Conservation (phyloP, 345 rosid genomes). For the Brassica juncea region DNA sequence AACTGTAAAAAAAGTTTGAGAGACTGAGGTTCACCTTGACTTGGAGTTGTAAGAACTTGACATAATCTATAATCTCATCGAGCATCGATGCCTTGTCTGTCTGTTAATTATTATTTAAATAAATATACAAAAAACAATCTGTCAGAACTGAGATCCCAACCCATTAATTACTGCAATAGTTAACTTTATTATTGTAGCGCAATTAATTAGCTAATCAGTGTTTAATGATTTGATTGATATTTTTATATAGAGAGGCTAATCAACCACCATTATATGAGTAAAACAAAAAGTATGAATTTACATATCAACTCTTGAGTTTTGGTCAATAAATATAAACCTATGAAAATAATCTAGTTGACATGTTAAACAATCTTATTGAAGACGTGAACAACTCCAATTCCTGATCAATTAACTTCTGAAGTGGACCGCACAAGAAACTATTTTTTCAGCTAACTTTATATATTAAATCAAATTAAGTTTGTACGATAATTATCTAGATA, state of each 20-base stretch:
- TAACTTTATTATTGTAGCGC: slow-evolving; percentile 22
- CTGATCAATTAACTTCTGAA: neutral
- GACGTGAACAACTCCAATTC: neutral
- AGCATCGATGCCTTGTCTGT: slow-evolving; percentile 99
- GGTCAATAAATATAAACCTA: neutral
- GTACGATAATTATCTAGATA: neutral
- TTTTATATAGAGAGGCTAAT: slow-evolving; percentile 1
- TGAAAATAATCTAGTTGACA: neutral
- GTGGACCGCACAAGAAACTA: neutral
- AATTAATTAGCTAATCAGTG: slow-evolving; percentile 31
- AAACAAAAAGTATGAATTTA: neutral
- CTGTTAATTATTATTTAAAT: slow-evolving; percentile 56
- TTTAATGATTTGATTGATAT: slow-evolving; percentile 29
- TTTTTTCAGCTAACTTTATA: neutral
- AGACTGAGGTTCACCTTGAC: slow-evolving; percentile 68
- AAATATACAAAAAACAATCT: slow-evolving; percentile 7
- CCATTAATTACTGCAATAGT: slow-evolving; percentile 26
- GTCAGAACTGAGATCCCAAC: slow-evolving; percentile 38
- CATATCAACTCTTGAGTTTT: neutral
- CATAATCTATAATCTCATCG: slow-evolving; percentile 99
- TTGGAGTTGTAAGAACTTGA: slow-evolving; percentile 98
- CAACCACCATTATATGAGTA: slow-evolving; percentile 23
- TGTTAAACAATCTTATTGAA: neutral
- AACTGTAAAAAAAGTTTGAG: neutral
- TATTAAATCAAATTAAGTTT: neutral